Evolutionary conservation across 495 filamentous ascomycete species (phyloP), one percentile per base, ranked within the genome.

Genomic region (Hyaloscypha bicolor): DNA sequence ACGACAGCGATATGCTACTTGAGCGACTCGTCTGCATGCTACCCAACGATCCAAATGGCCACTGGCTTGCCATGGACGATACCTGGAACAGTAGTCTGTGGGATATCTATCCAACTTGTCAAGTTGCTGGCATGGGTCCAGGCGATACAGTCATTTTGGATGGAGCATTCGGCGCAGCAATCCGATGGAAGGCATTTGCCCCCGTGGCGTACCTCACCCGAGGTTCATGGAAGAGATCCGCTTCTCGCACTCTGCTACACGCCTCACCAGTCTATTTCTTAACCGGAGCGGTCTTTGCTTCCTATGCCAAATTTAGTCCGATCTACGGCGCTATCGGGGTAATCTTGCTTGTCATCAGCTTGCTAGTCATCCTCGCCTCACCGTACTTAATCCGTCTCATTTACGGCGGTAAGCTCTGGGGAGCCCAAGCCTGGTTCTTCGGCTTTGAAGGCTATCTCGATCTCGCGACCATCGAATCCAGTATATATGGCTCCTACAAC

Each of bases 11-110:
- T 59, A 63, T 66, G 51, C 71, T 83, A 37, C 66, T 82, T 21
- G 81, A 82, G 66, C 81, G 81, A 29, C 66, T 81, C 55, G 72
- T 80, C 48, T 82, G 79, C 63, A 51, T 79, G 42, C 9, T 9
- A 9, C 42, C 9, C 9, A 9, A 9, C 9, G 42, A 19, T 48
- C 42, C 9, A 19, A 19, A 48, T 9, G 42, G 42, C 19, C n/a
- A n/a, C n/a, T 48, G 42, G 42, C 19, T 48, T 19, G 19, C 9
- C 19, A 48, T 19, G 9, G 9, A 9, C 42, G 42, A 48, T 48
- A 19, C 9, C 42, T 19, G 9, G 9, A 19, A 19, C 42, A 69
- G 70, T 6, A 65, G 75, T 29, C 77, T 81, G 9, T 83, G 79
- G 80, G 80, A 83, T 62, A 79, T 83, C 55, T 67, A 77, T 14